A percentile compares a stretch with the other conserved stretches of the same genome.
These are phyloP conservation scores for Skeletonema marinoi DNA, from an alignment of 108 stramenopile species.

Conservation along the genomic window DNA sequence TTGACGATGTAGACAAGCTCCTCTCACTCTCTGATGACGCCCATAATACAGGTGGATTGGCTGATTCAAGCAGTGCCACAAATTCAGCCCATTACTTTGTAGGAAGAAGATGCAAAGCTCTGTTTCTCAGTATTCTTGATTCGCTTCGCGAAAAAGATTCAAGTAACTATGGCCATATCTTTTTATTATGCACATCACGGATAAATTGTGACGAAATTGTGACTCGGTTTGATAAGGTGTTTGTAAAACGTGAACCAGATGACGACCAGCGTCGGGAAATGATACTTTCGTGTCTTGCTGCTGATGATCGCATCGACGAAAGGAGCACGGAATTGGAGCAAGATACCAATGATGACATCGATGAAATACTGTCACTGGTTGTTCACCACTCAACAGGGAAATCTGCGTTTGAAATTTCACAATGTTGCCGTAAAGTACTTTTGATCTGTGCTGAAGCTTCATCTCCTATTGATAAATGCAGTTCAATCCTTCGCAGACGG, in stretches of 20 bases:
- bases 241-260: conserved; percentile 45
- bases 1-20: conserved; percentile 74
- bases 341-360: conserved; percentile 7
- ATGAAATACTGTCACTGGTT: conserved; percentile 33
- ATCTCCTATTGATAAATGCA: background rate
- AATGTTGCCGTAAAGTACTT: conserved; percentile 63
- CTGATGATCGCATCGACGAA: background rate
- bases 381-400: conserved; percentile 58
- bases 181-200: conserved; percentile 67
- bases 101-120: conserved; percentile 37
- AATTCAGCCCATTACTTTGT: conserved; percentile 12
- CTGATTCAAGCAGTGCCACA: background rate
- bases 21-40: conserved; percentile 42
- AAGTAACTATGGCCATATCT: conserved; percentile 22
- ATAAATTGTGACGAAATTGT: conserved; percentile 31
- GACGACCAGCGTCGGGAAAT: conserved; percentile 51
- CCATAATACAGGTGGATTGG: background rate
- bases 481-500: conserved; percentile 14
- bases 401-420: conserved; percentile 65
- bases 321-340: background rate
- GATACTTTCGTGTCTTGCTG: conserved; percentile 31
- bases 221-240: conserved; percentile 61
- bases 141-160: conserved; percentile 11
- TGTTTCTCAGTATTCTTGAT: conserved; percentile 51
- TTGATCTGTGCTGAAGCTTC: conserved; percentile 8